Percentiles rank a stretch among this genome's conserved stretches.
Evolutionary conservation across 441 rosid genomes (phyloP).

Genomic region (Metrosideros polymorpha): DNA sequence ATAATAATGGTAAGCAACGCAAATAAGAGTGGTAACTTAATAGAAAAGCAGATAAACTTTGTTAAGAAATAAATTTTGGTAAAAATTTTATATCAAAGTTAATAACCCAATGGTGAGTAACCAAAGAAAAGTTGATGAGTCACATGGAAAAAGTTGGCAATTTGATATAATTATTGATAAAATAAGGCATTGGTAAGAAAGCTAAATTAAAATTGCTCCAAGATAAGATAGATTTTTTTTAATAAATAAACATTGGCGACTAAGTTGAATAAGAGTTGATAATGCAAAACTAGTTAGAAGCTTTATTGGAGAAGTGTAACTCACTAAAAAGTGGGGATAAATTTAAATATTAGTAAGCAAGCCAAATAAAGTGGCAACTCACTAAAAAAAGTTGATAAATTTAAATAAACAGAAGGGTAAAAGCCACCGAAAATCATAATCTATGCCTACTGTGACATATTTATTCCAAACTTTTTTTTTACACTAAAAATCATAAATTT

Average conservation of each 20-base stretch:
- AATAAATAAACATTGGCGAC: neutral
- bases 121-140: neutral
- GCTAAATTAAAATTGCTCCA: neutral
- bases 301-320: neutral
- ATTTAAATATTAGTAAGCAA: neutral
- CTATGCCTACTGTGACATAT: no score
- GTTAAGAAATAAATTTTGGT: neutral
- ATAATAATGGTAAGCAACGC: neutral
- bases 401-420: no score
- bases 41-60: neutral
- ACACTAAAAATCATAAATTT: no score
- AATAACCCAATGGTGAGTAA: no score
- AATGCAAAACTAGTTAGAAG: neutral
- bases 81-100: neutral
- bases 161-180: rapidly evolving
- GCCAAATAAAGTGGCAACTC: neutral
- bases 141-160: neutral
- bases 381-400: neutral
- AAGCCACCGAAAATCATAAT: no score
- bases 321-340: neutral
- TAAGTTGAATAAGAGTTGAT: neutral
- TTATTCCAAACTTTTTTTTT: no score
- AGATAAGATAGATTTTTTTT: neutral
- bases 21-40: neutral
- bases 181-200: neutral